phyloP scores from a whole-genome alignment of 129 eudicot genomes.

The Dittrichia graveolens region DNA sequence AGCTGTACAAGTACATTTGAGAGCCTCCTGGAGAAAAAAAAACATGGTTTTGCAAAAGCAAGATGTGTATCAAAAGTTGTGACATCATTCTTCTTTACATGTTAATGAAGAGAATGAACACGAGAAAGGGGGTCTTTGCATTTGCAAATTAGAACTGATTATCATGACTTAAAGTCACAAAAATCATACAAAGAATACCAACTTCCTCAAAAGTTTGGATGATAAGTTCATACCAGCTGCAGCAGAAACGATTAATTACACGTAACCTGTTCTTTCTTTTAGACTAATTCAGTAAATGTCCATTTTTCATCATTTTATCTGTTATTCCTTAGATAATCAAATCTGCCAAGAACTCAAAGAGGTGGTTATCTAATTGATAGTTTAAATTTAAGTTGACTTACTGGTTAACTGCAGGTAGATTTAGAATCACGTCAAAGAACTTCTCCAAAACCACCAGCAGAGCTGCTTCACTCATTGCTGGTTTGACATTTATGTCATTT shows the following conservation, averaged over 20 bases:
- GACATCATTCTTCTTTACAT: neutral
- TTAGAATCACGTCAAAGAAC: constrained; percentile 76
- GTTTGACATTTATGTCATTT: constrained; percentile 49
- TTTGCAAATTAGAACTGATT: too few species aligned
- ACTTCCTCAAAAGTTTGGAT: too few species aligned
- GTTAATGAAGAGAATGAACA: neutral
- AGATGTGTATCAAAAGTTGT: neutral
- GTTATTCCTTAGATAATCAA: too few species aligned
- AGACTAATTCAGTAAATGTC: too few species aligned
- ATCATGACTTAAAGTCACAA: too few species aligned
- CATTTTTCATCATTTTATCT: too few species aligned
- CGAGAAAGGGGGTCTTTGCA: too few species aligned
- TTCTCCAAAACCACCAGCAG: constrained; percentile 69
- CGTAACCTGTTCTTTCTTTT: too few species aligned
- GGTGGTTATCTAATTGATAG: neutral
- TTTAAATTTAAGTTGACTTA: constrained; percentile 24
- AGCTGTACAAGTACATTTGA: constrained; percentile 57
- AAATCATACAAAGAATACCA: too few species aligned
- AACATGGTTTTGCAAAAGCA: constrained; percentile 1
- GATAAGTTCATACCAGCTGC: too few species aligned
- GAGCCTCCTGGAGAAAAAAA: constrained; percentile 67
- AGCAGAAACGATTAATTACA: too few species aligned
- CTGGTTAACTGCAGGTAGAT: constrained; percentile 73
- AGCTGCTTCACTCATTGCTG: constrained; percentile 77
- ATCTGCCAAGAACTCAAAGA: neutral